A percentile compares a stretch with the other conserved stretches of the same genome.
phyloP scores from a whole-genome alignment of 371 early-diverging fungal genomes.

The Syncephalis plumigaleata region DNA sequence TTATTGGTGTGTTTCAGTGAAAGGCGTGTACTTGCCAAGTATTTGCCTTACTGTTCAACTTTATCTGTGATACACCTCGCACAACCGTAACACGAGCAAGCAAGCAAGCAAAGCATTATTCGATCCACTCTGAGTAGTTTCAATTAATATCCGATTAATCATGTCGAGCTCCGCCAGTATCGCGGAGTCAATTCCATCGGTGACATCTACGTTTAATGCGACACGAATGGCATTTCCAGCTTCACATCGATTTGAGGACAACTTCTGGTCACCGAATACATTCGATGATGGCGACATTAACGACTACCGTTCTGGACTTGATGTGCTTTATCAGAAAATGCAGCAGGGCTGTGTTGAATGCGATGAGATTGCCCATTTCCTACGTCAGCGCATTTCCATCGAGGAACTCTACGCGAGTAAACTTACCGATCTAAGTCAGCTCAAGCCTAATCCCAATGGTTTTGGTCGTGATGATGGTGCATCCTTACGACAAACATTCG shows the following conservation, averaged over 20 bases:
- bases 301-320: slow-evolving; percentile 19
- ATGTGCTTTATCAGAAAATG: slow-evolving; percentile 43
- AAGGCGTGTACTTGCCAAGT: no score
- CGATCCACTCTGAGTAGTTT: no score
- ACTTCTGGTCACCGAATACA: not conserved
- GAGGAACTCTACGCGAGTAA: slow-evolving; percentile 36
- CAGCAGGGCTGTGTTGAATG: slow-evolving; percentile 49
- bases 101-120: no score
- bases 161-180: no score
- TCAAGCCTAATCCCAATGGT: slow-evolving; percentile 18
- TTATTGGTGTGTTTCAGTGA: no score
- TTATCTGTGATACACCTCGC: no score
- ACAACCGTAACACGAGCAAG: no score
- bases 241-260: not conserved
- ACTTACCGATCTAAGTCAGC: not conserved
- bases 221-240: no score
- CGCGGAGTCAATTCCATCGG: no score
- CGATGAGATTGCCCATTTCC: slow-evolving; percentile 45
- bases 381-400: slow-evolving; percentile 38
- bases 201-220: no score
- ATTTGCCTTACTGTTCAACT: no score
- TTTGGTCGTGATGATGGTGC: slow-evolving; percentile 62
- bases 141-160: no score
- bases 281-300: not conserved
- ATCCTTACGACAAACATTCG: slow-evolving; percentile 39